phyloP scores from a whole-genome alignment of 768 basidiomycete genomes.

The Rhodotorula diobovata region DNA sequence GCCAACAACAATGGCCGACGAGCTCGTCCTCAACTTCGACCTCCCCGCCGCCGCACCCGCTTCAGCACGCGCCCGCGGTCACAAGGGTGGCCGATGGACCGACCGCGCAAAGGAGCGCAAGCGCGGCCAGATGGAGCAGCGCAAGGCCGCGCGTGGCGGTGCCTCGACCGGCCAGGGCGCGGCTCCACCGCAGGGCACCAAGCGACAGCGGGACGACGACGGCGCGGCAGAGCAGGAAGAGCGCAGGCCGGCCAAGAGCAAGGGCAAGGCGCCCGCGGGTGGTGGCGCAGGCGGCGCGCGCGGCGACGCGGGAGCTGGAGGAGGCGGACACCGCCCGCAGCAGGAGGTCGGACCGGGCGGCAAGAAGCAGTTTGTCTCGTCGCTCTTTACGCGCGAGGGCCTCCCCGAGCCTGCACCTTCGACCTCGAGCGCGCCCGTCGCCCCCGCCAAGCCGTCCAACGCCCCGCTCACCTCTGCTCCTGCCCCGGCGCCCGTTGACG shows the following conservation, averaged over 20 bases:
- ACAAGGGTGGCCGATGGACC: conserved; percentile 51
- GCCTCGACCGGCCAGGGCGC: conserved; percentile 43
- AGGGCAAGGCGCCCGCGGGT: conserved; percentile 42
- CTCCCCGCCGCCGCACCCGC: conserved; percentile 29
- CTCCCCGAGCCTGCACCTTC: conserved; percentile 42
- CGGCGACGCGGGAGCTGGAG: conserved; percentile 2
- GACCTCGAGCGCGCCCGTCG: conserved; percentile 32
- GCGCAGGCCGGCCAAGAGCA: conserved; percentile 53
- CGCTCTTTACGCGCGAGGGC: conserved; percentile 61
- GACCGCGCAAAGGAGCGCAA: conserved; percentile 55
- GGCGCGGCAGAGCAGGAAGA: not conserved
- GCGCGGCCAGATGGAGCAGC: conserved; percentile 17
- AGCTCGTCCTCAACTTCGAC: conserved; percentile 42
- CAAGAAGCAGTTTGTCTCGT: conserved; percentile 64
- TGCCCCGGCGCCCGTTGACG: not conserved
- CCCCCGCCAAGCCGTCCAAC: conserved; percentile 63
- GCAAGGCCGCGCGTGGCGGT: conserved; percentile 52
- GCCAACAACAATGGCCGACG: conserved; percentile 28
- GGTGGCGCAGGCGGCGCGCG: conserved; percentile 15
- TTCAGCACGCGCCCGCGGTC: conserved; percentile 30
- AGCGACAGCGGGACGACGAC: not conserved
- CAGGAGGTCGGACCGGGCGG: conserved; percentile 26
- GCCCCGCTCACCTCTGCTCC: conserved; percentile 62
- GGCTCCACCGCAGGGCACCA: not conserved
- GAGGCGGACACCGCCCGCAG: conserved; percentile 13